These are phyloP conservation scores for Zygnema circumcarinatum DNA, from an alignment of 139 green algal genomes.

Conservation along the genomic window DNA sequence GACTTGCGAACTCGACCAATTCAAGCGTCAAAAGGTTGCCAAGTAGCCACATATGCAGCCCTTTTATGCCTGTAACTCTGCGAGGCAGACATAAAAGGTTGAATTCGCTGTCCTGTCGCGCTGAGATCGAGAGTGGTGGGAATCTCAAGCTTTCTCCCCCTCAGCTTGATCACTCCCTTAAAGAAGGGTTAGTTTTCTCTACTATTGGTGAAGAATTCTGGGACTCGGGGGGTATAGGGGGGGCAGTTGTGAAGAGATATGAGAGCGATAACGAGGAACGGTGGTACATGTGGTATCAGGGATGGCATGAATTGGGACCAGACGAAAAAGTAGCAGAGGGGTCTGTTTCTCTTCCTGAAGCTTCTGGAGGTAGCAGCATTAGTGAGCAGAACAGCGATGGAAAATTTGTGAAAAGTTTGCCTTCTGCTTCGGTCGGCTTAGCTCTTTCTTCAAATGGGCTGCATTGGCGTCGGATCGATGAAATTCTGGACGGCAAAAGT, in stretches of 20 bases:
- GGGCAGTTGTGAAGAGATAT: conserved; percentile 32
- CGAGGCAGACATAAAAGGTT: too few species aligned
- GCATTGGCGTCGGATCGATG: conserved; percentile 17
- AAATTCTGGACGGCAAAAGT: neutral
- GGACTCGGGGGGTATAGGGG: conserved; percentile 32
- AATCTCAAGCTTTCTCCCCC: too few species aligned
- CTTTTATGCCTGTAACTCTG: too few species aligned
- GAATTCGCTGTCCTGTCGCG: too few species aligned
- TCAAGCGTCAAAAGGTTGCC: too few species aligned
- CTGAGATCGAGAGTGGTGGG: too few species aligned
- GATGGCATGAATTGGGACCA: neutral
- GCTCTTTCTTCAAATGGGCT: conserved; percentile 48
- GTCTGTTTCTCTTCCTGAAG: neutral
- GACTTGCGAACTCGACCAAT: too few species aligned
- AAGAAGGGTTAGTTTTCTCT: conserved; percentile 29
- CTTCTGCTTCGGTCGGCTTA: conserved; percentile 21
- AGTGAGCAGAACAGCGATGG: neutral
- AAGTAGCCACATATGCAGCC: too few species aligned
- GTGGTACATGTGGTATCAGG: conserved; percentile 55
- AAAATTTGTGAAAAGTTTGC: neutral
- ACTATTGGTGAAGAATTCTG: conserved; percentile 17
- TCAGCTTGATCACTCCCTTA: neutral
- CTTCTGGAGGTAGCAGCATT: neutral
- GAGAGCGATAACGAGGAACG: conserved; percentile 33
- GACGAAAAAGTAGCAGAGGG: neutral